phyloP scores from a whole-genome alignment of 257 asterid species.

The Apocynum venetum region DNA sequence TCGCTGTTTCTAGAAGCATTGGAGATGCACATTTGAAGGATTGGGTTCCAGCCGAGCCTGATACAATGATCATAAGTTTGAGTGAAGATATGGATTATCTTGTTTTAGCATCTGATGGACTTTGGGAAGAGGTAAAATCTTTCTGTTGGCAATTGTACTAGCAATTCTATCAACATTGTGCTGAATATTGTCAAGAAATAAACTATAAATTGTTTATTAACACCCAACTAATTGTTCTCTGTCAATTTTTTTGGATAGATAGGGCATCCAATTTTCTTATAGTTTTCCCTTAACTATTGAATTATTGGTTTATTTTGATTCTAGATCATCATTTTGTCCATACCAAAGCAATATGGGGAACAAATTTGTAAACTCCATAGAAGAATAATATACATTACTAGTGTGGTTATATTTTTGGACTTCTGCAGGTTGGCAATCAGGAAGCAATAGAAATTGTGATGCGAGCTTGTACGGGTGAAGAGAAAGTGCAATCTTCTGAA shows the following conservation, averaged over 20 bases:
- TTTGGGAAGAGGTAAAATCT: slow-evolving; percentile 71
- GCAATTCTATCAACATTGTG: not conserved
- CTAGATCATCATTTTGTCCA: not conserved
- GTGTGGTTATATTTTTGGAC: not conserved
- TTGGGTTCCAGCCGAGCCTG: slow-evolving; percentile 84
- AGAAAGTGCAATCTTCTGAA: slow-evolving; percentile 19
- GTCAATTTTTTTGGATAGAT: not conserved
- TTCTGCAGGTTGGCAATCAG: slow-evolving; percentile 56
- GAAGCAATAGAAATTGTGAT: slow-evolving; percentile 62
- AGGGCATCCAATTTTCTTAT: not conserved
- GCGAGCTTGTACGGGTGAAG: slow-evolving; percentile 34
- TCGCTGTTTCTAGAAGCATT: slow-evolving; percentile 83
- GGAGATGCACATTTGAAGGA: slow-evolving; percentile 86
- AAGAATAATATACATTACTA: too few relatives aligned
- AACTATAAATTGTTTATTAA: not conserved
- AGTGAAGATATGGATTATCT: slow-evolving; percentile 73
- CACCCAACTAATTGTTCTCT: not conserved
- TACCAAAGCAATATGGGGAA: not conserved
- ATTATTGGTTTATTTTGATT: not conserved
- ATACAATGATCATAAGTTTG: slow-evolving; percentile 49
- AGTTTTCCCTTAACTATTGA: not conserved
- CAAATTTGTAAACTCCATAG: not conserved
- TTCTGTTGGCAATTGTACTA: not conserved
- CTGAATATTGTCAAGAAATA: not conserved
- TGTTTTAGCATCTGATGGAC: slow-evolving; percentile 83